These are phyloP conservation scores for Hyphochytrium catenoides DNA, from an alignment of 352 stramenopile genomes.

Conservation along the genomic window DNA sequence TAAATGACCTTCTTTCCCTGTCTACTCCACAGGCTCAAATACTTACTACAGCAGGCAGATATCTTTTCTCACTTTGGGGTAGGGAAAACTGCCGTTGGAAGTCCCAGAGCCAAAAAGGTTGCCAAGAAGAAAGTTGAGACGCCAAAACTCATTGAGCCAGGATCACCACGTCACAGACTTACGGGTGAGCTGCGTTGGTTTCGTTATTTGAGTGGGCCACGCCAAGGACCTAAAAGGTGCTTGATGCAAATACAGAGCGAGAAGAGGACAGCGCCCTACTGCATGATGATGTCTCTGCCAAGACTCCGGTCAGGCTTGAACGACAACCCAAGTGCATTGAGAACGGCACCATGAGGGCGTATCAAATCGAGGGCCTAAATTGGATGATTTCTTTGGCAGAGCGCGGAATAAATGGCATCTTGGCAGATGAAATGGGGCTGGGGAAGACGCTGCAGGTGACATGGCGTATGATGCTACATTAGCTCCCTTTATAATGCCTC, in stretches of 20 bases:
- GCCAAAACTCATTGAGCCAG: too few species aligned
- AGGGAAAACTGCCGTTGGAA: slow-evolving; percentile 18
- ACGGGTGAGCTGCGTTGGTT: slow-evolving; percentile 15
- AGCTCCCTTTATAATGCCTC: too few species aligned
- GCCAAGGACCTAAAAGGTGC: slow-evolving; percentile 61
- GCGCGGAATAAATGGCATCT: slow-evolving; percentile 94
- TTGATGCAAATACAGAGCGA: slow-evolving; percentile 58
- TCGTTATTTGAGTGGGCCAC: slow-evolving; percentile 36
- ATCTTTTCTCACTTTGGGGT: slow-evolving; percentile 93
- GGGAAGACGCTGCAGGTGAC: slow-evolving; percentile 95
- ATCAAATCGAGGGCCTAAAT: slow-evolving; percentile 93
- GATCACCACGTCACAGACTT: too few species aligned
- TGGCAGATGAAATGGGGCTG: slow-evolving; percentile 93
- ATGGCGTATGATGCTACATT: too few species aligned
- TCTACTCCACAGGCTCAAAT: slow-evolving; percentile 31
- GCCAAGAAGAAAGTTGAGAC: slow-evolving; percentile 19
- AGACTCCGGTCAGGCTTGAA: slow-evolving; percentile 67
- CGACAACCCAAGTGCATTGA: slow-evolving; percentile 75
- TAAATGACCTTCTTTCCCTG: neutral
- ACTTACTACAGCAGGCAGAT: slow-evolving; percentile 85
- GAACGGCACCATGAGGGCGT: slow-evolving; percentile 83
- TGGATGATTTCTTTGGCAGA: slow-evolving; percentile 97
- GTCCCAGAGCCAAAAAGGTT: slow-evolving; percentile 17
- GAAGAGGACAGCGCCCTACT: slow-evolving; percentile 47
- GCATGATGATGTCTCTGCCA: slow-evolving; percentile 34